Percentiles rank a stretch among this genome's conserved stretches.
Conservation (phyloP, 345 rosid species). For the Melaleuca alternifolia region DNA sequence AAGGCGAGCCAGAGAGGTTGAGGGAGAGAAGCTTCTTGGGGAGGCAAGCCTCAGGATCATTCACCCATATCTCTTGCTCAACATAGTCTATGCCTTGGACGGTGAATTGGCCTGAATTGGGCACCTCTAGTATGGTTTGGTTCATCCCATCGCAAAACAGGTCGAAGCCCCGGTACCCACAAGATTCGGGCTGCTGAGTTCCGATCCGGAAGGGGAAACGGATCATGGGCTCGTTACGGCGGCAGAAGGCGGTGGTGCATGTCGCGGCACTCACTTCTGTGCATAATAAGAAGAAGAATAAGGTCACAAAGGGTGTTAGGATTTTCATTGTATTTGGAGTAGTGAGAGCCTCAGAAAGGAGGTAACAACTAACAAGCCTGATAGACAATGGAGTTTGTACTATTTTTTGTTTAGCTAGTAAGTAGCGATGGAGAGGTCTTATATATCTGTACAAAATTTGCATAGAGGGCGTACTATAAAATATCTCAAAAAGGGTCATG, state of each 20-base stretch:
- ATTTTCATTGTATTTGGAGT: not conserved
- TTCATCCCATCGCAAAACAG: slow-evolving; percentile 35
- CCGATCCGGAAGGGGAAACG: slow-evolving; percentile 54
- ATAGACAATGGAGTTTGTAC: not conserved
- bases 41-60: slow-evolving; percentile 50
- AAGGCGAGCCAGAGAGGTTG: slow-evolving; percentile 47
- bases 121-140: slow-evolving; percentile 22
- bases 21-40: slow-evolving; percentile 46
- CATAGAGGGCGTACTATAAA: not conserved
- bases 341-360: not conserved
- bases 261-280: not conserved
- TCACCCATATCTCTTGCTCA: slow-evolving; percentile 54
- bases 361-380: not conserved
- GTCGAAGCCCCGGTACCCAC: slow-evolving; percentile 50
- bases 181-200: slow-evolving; percentile 20
- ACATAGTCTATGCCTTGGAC: slow-evolving; percentile 45
- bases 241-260: slow-evolving; percentile 29
- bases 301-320: not conserved
- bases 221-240: slow-evolving; percentile 22
- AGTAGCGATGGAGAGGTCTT: not conserved
- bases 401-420: not conserved
- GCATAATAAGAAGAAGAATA: not conserved
- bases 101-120: slow-evolving; percentile 33
- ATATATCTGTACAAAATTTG: not conserved
- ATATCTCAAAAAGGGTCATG: not conserved